Evolutionary conservation across 1,139 yeast species (phyloP).

Genomic region (Geotrichum phurueaensis): DNA sequence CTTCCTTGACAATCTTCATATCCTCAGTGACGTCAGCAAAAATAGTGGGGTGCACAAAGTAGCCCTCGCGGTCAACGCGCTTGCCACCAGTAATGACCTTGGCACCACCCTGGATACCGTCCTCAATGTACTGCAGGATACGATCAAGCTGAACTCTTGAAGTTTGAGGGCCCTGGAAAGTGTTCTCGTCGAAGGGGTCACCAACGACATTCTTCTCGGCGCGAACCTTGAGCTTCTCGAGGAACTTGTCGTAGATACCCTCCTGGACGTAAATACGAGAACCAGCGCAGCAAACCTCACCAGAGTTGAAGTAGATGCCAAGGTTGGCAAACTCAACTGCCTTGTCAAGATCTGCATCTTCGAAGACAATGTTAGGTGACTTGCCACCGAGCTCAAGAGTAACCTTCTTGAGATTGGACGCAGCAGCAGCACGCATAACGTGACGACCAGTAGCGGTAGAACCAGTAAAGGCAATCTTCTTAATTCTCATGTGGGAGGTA

Average conservation of each 20-base stretch:
- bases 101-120: constrained; percentile 74
- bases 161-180: constrained; percentile 84
- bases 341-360: constrained; percentile 59
- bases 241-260: constrained; percentile 59
- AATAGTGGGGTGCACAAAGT: constrained; percentile 72
- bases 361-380: constrained; percentile 71
- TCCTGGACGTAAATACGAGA: constrained; percentile 75
- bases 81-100: constrained; percentile 71
- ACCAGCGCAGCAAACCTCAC: constrained; percentile 84
- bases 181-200: constrained; percentile 64
- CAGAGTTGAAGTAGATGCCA: constrained; percentile 70
- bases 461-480: constrained; percentile 83
- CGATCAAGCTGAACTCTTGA: constrained; percentile 68
- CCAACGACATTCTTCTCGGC: constrained; percentile 51
- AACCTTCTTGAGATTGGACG: constrained; percentile 64
- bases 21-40: constrained; percentile 63
- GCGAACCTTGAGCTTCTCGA: constrained; percentile 49
- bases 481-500: constrained; percentile 59
- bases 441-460: constrained; percentile 76
- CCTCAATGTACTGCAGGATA: constrained; percentile 64
- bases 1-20: constrained; percentile 70
- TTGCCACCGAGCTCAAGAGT: constrained; percentile 83
- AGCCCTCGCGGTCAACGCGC: constrained; percentile 58
- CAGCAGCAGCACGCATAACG: constrained; percentile 67
- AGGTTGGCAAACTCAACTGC: constrained; percentile 53